Conservation (phyloP, 2,329 filamentous ascomycete genomes). For the Pyrenochaeta sp. region DNA sequence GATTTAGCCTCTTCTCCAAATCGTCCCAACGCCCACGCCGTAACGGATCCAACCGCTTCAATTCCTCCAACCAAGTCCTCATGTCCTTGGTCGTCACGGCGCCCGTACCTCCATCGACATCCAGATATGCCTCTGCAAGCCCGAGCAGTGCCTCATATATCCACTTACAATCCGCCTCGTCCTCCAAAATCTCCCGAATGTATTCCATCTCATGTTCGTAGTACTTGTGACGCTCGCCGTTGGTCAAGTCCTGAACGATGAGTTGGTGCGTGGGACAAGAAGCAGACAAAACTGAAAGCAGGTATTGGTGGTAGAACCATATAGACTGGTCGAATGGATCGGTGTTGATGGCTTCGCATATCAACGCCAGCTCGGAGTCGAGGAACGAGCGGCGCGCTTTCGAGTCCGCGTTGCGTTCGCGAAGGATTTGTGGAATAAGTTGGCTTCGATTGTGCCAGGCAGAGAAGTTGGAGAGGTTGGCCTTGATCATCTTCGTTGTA, state of each 20-base stretch:
- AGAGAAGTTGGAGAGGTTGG: conserved; percentile 93
- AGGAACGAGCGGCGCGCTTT: conserved; percentile 72
- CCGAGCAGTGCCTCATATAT: conserved; percentile 87
- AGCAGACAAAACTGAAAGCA: conserved; percentile 71
- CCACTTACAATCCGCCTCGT: conserved; percentile 80
- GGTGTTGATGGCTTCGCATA: conserved; percentile 81
- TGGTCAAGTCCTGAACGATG: conserved; percentile 70
- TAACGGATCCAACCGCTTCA: conserved; percentile 76
- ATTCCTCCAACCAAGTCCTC: conserved; percentile 64
- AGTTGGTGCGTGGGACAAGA: conserved; percentile 59
- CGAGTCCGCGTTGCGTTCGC: conserved; percentile 72
- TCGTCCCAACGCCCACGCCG: conserved; percentile 79
- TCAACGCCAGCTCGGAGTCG: conserved; percentile 76
- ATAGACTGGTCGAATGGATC: conserved; percentile 94
- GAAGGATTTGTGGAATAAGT: conserved; percentile 77
- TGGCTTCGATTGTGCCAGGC: conserved; percentile 93
- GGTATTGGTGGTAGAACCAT: conserved; percentile 95
- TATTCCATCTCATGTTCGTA: conserved; percentile 75
- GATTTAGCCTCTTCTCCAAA: conserved; percentile 60
- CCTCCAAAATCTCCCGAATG: conserved; percentile 72
- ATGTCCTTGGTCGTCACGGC: conserved; percentile 55
- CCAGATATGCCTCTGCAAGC: conserved; percentile 70
- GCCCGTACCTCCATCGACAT: conserved; percentile 51
- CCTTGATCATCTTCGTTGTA: conserved; percentile 84
- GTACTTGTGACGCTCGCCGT: conserved; percentile 69